phyloP scores from a whole-genome alignment of 176 grass and related monocot species.

The Musa beccarii region DNA sequence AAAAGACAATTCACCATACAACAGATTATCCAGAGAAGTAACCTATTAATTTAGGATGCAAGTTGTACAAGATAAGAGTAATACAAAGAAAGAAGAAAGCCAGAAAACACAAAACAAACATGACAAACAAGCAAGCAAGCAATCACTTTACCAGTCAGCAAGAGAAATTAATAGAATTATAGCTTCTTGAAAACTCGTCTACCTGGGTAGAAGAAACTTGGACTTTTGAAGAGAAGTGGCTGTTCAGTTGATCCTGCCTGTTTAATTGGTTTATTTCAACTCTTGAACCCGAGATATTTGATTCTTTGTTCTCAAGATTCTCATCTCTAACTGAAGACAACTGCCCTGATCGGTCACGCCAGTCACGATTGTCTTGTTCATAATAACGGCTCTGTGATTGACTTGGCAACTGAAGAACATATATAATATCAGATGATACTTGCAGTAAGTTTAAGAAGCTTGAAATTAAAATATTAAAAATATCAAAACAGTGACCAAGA shows the following conservation, averaged over 20 bases:
- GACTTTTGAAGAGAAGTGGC: conserved; percentile 33
- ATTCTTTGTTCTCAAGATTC: conserved; percentile 58
- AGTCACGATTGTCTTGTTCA: conserved; percentile 76
- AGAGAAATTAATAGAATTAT: not conserved
- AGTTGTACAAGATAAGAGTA: too few relatives aligned
- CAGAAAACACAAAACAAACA: not conserved
- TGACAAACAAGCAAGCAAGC: not conserved
- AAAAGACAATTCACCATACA: too few relatives aligned
- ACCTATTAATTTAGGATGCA: too few relatives aligned
- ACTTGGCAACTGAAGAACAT: conserved; percentile 34
- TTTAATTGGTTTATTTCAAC: conserved; percentile 31
- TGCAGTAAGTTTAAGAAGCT: not conserved
- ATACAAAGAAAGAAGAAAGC: too few relatives aligned
- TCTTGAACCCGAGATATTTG: conserved; percentile 32
- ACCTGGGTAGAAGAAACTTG: conserved; percentile 28
- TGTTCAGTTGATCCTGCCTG: conserved; percentile 50
- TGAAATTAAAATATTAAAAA: not conserved
- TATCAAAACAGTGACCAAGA: not conserved
- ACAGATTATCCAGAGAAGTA: too few relatives aligned
- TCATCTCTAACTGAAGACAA: conserved; percentile 38
- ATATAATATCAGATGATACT: not conserved
- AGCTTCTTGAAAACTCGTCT: not conserved
- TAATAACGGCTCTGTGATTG: conserved; percentile 46
- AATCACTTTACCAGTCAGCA: not conserved
- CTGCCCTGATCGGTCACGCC: conserved; percentile 53